A percentile compares a stretch with the other conserved stretches of the same genome.
Evolutionary conservation across 1,284 basidiomycete genomes (phyloP).

Genomic region (Pseudozyma hubeiensis): DNA sequence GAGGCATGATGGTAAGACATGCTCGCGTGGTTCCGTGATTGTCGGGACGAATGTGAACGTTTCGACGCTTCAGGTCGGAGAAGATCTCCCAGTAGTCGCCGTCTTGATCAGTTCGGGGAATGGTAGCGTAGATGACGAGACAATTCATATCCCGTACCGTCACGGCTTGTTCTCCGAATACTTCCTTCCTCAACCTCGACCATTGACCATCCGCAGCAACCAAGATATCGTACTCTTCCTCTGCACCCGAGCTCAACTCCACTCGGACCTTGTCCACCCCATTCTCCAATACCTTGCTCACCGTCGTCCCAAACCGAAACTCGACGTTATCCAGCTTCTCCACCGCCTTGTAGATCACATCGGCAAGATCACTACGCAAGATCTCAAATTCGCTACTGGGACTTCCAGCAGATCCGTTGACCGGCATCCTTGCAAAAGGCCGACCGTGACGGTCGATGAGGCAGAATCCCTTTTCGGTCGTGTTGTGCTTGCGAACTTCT

Average conservation of each 20-base stretch:
- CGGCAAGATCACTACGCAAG: conserved; percentile 45
- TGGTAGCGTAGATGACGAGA: conserved; percentile 32
- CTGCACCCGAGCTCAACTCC: conserved; percentile 21
- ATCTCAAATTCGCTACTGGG: conserved; percentile 51
- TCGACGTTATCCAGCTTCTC: conserved; percentile 16
- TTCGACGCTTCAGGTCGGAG: conserved; percentile 11
- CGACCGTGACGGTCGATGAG: conserved; percentile 56
- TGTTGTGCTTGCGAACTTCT: conserved; percentile 51
- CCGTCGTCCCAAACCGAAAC: conserved; percentile 34
- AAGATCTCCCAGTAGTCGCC: conserved; percentile 34
- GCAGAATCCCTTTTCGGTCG: conserved; percentile 63
- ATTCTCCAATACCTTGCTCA: conserved; percentile 35
- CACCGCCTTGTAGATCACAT: conserved; percentile 35
- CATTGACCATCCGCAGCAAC: conserved; percentile 54
- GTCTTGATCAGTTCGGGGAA: conserved; percentile 31
- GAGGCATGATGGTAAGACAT: conserved; percentile 26
- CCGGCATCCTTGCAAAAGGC: conserved; percentile 49
- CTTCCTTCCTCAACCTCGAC: conserved; percentile 39
- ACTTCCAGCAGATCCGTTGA: conserved; percentile 17
- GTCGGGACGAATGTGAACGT: conserved; percentile 41
- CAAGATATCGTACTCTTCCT: conserved; percentile 41
- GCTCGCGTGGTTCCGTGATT: conserved; percentile 35
- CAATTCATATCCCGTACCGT: conserved; percentile 15
- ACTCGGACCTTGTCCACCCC: conserved; percentile 23
- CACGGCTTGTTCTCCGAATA: conserved; percentile 28